Base-by-base conservation (phyloP, 2,329 filamentous ascomycete genomes). In the Penicillium brevicompactum region DNA sequence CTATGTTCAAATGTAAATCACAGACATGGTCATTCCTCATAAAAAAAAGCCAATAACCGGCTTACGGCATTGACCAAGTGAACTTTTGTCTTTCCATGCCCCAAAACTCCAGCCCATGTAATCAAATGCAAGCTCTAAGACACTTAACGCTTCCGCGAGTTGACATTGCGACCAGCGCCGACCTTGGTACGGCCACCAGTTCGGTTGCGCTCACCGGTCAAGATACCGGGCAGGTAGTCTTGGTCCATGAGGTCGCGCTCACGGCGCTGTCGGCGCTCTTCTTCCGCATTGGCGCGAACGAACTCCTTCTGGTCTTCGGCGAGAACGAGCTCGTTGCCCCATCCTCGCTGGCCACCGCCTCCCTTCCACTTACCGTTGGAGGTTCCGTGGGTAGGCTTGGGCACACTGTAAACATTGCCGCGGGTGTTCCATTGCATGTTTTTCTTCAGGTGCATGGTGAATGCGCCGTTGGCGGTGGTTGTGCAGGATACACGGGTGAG, bases 261-360 rank as follows among this genome's bases (percentile, higher is more conserved):
- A 68, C 87, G 87, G 50, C 78, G 79, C 43, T 67, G 67, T 40
- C 69, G 67, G 65, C 88, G 84, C 65, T 82, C 84, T 70, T 89
- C 84, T 63, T 87, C 82, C 3, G 82, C 82, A 14, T 84, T 72
- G 50, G 87, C 87, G 60, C 83, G 80, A 41, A 84, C 73, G 73
- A 90, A 97, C 78, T 99, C 94, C 78, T 96, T 97, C 80, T 99
- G 94, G 72, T 99, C 94, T 76, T 97, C 93, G 0, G 92, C 87
- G 9, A 99, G 78, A 51, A 99, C 90, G 61, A 99, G 78, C 34
- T 88, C 86, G 40, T 84, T 83, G 9, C 92, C 93, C 91, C 94
- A 97, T 14, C 91, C 91, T 41, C 87, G 85, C 76, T 95, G 89
- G 1, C 93, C 93, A 41, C 91, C 92, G 42, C 79, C 80, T 8